These are phyloP conservation scores for Metarhizium humberi DNA, from an alignment of 2,329 filamentous ascomycete species.

Conservation along the genomic window DNA sequence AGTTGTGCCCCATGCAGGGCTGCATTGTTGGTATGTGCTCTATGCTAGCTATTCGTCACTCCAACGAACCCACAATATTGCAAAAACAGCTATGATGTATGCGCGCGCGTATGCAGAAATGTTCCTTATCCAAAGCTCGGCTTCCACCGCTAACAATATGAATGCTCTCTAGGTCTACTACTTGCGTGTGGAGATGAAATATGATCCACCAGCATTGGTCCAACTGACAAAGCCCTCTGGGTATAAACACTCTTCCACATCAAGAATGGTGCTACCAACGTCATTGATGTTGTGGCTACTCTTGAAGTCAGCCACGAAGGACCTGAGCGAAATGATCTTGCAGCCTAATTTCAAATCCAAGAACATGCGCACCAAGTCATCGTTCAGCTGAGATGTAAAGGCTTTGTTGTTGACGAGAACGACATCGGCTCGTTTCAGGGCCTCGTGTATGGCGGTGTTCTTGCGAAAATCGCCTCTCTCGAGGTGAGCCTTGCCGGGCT, in stretches of 20 bases:
- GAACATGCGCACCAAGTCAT: constrained; percentile 78
- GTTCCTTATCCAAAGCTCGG: constrained; percentile 11
- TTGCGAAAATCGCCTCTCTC: constrained; percentile 77
- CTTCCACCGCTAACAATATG: constrained; percentile 18
- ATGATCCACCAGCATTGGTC: constrained; percentile 75
- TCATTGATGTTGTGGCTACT: constrained; percentile 69
- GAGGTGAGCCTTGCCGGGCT: constrained; percentile 69
- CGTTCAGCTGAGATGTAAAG: constrained; percentile 81
- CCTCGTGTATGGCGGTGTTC: constrained; percentile 58
- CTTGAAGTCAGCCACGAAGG: constrained; percentile 75
- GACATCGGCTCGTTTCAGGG: constrained; percentile 81
- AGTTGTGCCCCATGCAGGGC: background rate
- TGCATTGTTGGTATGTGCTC: constrained; percentile 17
- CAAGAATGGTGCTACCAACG: constrained; percentile 71
- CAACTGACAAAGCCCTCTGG: constrained; percentile 78
- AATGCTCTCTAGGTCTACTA: constrained; percentile 20
- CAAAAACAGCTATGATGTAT: background rate
- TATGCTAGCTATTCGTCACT: constrained; percentile 13
- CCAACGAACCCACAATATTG: background rate
- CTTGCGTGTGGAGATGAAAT: constrained; percentile 82
- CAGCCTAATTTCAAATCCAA: constrained; percentile 86
- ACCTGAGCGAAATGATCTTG: constrained; percentile 84
- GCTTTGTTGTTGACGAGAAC: constrained; percentile 97
- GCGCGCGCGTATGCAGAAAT: background rate
- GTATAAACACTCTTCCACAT: constrained; percentile 56